Conservation (phyloP, 768 basidiomycete genomes). For the Mycena filopes region DNA sequence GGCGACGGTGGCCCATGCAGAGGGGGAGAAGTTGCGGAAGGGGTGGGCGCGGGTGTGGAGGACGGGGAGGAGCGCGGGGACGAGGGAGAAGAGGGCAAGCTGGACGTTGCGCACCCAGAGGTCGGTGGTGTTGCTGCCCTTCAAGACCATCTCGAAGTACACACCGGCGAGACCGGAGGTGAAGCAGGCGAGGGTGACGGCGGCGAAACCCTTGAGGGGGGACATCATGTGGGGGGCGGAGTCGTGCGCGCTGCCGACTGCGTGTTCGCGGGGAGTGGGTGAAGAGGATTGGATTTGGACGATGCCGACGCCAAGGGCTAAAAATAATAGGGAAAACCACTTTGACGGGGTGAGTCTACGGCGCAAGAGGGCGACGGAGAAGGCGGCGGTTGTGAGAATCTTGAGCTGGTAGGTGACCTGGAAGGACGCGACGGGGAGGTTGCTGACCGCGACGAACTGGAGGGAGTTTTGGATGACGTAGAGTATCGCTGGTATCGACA, state of each 20-base stretch:
- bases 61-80: slow-evolving; percentile 89
- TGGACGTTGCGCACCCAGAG: slow-evolving; percentile 94
- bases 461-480: slow-evolving; percentile 96
- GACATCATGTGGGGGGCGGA: slow-evolving; percentile 81
- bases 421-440: slow-evolving; percentile 96
- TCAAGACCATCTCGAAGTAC: slow-evolving; percentile 95
- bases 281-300: slow-evolving; percentile 88
- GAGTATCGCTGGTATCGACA: slow-evolving; percentile 94
- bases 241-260: slow-evolving; percentile 77
- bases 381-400: slow-evolving; percentile 95
- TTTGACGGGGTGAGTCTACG: slow-evolving; percentile 77
- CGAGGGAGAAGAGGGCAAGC: slow-evolving; percentile 87
- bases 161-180: slow-evolving; percentile 92
- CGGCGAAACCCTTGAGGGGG: slow-evolving; percentile 83
- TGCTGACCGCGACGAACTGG: slow-evolving; percentile 95
- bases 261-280: slow-evolving; percentile 43
- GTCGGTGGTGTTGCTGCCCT: slow-evolving; percentile 82
- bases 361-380: slow-evolving; percentile 86
- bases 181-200: slow-evolving; percentile 87
- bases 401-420: slow-evolving; percentile 99
- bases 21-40: slow-evolving; percentile 89
- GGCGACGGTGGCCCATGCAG: slow-evolving; percentile 95
- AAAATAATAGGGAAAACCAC: slow-evolving; percentile 88
- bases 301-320: slow-evolving; percentile 93
- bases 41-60: slow-evolving; percentile 45